Conservation (phyloP, 75 land plant genomes). For the Selaginella tamariscina region DNA sequence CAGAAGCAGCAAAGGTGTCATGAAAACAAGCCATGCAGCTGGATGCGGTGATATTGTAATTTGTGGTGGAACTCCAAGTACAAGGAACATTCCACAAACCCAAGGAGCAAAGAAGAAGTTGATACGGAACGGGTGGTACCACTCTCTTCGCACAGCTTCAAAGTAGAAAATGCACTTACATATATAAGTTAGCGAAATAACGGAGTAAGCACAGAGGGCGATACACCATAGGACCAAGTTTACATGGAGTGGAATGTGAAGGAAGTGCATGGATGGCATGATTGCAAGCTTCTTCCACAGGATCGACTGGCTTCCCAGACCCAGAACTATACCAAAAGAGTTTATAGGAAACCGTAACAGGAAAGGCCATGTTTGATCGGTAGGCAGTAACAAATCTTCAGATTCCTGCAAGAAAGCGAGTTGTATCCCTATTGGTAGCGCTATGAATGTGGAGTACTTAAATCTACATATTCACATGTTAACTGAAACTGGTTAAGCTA, state of each 20-base stretch:
- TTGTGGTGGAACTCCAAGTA: background rate
- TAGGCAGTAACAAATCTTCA: background rate
- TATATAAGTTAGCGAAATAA: background rate
- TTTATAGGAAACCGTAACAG: slow-evolving; percentile 7
- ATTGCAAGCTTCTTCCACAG: background rate
- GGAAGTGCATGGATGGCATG: background rate
- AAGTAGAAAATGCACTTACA: slow-evolving; percentile 10
- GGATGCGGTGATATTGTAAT: background rate
- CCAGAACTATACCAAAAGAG: slow-evolving; percentile 2
- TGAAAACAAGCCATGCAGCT: slow-evolving; percentile 1
- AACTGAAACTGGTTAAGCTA: no score
- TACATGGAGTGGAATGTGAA: background rate
- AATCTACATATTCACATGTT: no score
- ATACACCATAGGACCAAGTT: slow-evolving; percentile 1
- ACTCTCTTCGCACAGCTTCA: slow-evolving; percentile 9
- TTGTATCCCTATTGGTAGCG: no score
- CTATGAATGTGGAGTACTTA: no score
- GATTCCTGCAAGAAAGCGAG: background rate
- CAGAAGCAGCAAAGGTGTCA: background rate
- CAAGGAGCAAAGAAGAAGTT: slow-evolving; percentile 14
- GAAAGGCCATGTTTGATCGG: slow-evolving; percentile 5
- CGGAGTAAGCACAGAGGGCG: background rate
- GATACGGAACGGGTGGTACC: slow-evolving; percentile 2
- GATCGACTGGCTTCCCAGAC: slow-evolving; percentile 8
- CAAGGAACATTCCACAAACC: background rate